Conservation (phyloP, 805 yeast species). For the Ogataea paradorogensis region DNA sequence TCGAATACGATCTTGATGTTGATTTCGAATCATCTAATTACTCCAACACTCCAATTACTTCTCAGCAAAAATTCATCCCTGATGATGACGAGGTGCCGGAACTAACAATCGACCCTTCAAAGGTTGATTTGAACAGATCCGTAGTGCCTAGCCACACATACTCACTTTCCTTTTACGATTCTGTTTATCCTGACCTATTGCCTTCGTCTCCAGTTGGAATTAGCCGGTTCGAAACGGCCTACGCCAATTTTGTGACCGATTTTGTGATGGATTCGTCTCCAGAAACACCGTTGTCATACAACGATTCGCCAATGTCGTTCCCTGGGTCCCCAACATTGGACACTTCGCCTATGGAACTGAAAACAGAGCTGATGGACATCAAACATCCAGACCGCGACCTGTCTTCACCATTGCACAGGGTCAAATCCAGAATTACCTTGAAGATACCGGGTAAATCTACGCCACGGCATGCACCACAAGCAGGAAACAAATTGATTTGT, state of each 20-base stretch:
- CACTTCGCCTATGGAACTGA: constrained; percentile 3
- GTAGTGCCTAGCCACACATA: background rate
- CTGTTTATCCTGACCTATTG: constrained; percentile 9
- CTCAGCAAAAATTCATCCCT: constrained; percentile 10
- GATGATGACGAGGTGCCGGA: constrained; percentile 13
- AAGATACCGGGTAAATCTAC: constrained; percentile 10
- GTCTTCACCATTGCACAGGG: background rate
- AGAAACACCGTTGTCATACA: constrained; percentile 2
- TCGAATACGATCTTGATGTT: constrained; percentile 15
- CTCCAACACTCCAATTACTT: constrained; percentile 15
- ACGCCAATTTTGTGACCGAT: constrained; percentile 6
- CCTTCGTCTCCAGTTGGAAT: constrained; percentile 14
- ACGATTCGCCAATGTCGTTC: constrained; percentile 1
- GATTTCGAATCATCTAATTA: constrained; percentile 9
- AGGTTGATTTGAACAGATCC: constrained; percentile 8
- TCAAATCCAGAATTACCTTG: constrained; percentile 6
- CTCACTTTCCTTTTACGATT: constrained; percentile 6
- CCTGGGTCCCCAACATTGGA: constrained; percentile 4
- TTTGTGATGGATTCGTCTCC: constrained; percentile 5
- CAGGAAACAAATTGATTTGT: constrained; percentile 37
- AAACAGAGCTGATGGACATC: background rate
- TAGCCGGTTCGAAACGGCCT: constrained; percentile 10
- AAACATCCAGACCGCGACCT: background rate
- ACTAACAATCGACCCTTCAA: constrained; percentile 15
- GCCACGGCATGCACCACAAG: constrained; percentile 1